These are phyloP conservation scores for Wickerhamiella sergipiensis DNA, from an alignment of 805 yeast genomes.

Conservation along the genomic window DNA sequence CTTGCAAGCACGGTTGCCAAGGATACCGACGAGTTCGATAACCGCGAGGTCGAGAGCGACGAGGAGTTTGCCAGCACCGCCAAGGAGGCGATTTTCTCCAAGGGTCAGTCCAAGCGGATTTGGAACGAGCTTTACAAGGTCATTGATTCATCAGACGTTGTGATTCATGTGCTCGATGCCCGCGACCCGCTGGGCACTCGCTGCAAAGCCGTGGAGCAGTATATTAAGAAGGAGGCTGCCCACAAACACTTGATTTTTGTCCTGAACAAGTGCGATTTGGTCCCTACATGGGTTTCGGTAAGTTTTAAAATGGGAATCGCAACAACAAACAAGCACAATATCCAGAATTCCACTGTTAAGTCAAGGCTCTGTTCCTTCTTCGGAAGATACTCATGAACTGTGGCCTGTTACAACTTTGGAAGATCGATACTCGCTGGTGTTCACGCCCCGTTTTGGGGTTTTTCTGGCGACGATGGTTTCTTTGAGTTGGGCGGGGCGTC, in stretches of 20 bases:
- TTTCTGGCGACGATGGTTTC: conserved; percentile 37
- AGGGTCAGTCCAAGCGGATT: conserved; percentile 95
- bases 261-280: conserved; percentile 92
- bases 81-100: conserved; percentile 86
- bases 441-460: conserved; percentile 38
- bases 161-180: conserved; percentile 91
- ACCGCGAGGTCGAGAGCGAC: conserved; percentile 42
- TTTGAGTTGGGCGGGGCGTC: conserved; percentile 65
- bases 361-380: conserved; percentile 24
- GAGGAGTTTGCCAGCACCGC: conserved; percentile 86
- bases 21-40: conserved; percentile 51
- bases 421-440: conserved; percentile 53
- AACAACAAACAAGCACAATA: not conserved
- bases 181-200: conserved; percentile 96
- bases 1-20: conserved; percentile 50
- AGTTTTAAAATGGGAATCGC: conserved; percentile 33
- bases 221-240: conserved; percentile 84
- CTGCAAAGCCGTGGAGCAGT: conserved; percentile 85
- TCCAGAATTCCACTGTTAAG: conserved; percentile 51
- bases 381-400: conserved; percentile 30
- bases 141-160: conserved; percentile 94
- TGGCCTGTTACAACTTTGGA: conserved; percentile 98
- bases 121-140: conserved; percentile 98
- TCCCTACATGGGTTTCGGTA: conserved; percentile 99
- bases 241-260: conserved; percentile 93